Evolutionary conservation across 1,139 yeast genomes (phyloP).

Genomic region (Saccharomyces pastorianus): DNA sequence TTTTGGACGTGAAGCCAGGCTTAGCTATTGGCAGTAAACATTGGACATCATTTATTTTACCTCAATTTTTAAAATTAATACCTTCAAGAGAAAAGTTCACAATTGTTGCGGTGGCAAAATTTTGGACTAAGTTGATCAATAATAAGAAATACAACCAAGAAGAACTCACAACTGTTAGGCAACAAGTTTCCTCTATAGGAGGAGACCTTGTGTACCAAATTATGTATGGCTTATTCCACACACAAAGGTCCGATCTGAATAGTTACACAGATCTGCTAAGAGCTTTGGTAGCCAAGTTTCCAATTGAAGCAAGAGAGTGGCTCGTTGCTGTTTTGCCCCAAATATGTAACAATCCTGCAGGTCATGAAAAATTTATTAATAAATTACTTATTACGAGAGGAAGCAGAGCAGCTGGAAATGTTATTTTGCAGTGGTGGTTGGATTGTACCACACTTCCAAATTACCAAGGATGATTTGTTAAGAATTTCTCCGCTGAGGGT

Average conservation of each 20-base stretch:
- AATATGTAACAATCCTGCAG: constrained; percentile 18
- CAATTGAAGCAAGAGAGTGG: constrained; percentile 28
- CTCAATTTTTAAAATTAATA: constrained; percentile 38
- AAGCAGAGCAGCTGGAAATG: constrained; percentile 30
- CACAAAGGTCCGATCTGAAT: constrained; percentile 30
- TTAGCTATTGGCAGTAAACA: constrained; percentile 36
- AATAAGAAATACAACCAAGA: constrained; percentile 45
- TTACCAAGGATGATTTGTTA: constrained; percentile 1
- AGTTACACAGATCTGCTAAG: constrained; percentile 29
- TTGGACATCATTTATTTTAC: constrained; percentile 35
- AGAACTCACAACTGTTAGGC: constrained; percentile 38
- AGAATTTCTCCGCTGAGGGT: background rate
- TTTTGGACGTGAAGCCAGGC: constrained; percentile 45
- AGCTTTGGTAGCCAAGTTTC: constrained; percentile 28
- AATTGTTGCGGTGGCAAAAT: constrained; percentile 50
- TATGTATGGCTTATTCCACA: constrained; percentile 26
- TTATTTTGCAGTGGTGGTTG: constrained; percentile 31
- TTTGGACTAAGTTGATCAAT: constrained; percentile 54
- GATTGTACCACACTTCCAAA: constrained; percentile 28
- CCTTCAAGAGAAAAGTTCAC: constrained; percentile 56
- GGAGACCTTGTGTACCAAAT: constrained; percentile 23
- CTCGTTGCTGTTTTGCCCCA: constrained; percentile 20
- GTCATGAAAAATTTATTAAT: constrained; percentile 26
- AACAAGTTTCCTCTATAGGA: constrained; percentile 21
- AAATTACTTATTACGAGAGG: constrained; percentile 29